phyloP scores from a whole-genome alignment of 495 filamentous ascomycete genomes.

The Gamarada debralockiae region DNA sequence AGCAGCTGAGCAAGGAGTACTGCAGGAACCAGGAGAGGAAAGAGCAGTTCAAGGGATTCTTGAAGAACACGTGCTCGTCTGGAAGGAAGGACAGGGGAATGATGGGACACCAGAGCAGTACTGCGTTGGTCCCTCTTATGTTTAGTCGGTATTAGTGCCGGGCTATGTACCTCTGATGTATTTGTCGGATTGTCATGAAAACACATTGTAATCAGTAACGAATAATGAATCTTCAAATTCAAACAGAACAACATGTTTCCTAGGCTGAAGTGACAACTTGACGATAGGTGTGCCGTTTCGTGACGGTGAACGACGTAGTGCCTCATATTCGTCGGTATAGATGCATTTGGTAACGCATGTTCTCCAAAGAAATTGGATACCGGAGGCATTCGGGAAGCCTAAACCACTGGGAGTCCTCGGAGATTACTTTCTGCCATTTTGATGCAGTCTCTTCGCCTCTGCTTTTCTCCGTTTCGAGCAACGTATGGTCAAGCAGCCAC shows the following conservation, averaged over 20 bases:
- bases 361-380: slow-evolving; percentile 84
- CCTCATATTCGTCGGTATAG: slow-evolving; percentile 47
- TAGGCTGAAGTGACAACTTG: neutral
- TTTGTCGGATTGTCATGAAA: neutral
- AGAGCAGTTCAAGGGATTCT: slow-evolving; percentile 23
- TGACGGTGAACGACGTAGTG: neutral
- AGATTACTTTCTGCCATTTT: slow-evolving; percentile 67
- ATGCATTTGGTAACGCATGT: slow-evolving; percentile 93
- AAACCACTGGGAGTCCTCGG: slow-evolving; percentile 81
- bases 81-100: slow-evolving; percentile 39
- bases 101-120: slow-evolving; percentile 33
- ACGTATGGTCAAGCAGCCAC: slow-evolving; percentile 82
- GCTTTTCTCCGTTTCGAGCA: slow-evolving; percentile 42
- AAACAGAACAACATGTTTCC: neutral
- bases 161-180: slow-evolving; percentile 7
- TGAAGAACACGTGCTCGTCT: slow-evolving; percentile 27
- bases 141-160: slow-evolving; percentile 36
- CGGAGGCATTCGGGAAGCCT: slow-evolving; percentile 59
- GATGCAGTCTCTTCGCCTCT: slow-evolving; percentile 5
- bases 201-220: too few species aligned
- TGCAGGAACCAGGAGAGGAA: slow-evolving; percentile 15
- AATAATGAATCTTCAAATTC: too few species aligned
- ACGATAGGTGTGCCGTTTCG: neutral
- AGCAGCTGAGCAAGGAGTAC: slow-evolving; percentile 28
- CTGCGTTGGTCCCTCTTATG: slow-evolving; percentile 44